Evolutionary conservation across 2,329 filamentous ascomycete genomes (phyloP), one percentile per base, ranked within the genome.

Genomic region (Corynespora cassiicola): DNA sequence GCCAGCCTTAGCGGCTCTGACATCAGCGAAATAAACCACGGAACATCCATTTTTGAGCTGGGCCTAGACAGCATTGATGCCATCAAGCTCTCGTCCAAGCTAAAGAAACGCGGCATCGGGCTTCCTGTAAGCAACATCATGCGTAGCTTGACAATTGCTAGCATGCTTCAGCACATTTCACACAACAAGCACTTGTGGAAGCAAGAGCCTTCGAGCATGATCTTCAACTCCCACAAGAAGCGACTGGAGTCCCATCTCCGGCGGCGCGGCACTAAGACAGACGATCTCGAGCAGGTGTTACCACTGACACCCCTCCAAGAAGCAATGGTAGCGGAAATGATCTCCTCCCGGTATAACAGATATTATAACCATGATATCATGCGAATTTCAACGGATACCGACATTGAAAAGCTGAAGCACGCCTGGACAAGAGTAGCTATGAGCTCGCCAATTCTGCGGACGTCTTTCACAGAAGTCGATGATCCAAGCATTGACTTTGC

Each of bases 21-120:
- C 0, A 61, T 68, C 3, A 62, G 74, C 2, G 68, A 76, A 0
- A 71, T 96, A 23, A 63, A 70, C 2, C 78, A 80, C 34, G 67
- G 74, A 6, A 82, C 81, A 0, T 86, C 86, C 0, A 81, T 96
- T 8, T 84, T 95, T 24, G 84, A 92, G 52, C 77, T 96, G 20
- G 91, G 91, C 0, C 77, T 96, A 6, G 92, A 96, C 71, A 96
- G 91, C 57, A 95, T 96, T 41, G 91, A 96, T 65, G 81, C 87
- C 2, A 92, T 96, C 64, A 95, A 90, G 55, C 72, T 96, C 0
- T 86, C 88, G 0, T 84, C 89, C 0, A 79, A 83, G 36, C 74
- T 96, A 2, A 86, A 80, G 47, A 79, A 77, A 28, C 67, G 69
- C 4, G 79, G 77, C 0, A 70, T 94, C 14, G 61, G 71, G 1